Conservation (phyloP, 345 rosid genomes). For the Dovyalis caffra region DNA sequence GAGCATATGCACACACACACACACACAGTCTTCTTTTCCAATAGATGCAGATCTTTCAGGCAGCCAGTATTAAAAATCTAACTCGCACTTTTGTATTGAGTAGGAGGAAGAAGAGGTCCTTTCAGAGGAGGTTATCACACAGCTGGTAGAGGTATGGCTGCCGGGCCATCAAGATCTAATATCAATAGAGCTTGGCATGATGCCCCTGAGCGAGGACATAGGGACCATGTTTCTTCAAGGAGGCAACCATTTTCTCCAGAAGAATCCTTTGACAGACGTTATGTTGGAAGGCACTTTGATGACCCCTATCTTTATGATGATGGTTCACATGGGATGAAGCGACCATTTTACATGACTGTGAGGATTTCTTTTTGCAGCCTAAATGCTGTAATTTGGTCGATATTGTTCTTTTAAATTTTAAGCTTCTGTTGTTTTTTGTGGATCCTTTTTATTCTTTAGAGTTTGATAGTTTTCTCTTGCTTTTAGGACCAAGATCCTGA, state of each 20-base stretch:
- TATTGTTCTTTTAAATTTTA: background rate
- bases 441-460: background rate
- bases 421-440: background rate
- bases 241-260: slow-evolving; percentile 48
- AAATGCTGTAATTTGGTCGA: background rate
- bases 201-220: slow-evolving; percentile 33
- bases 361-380: background rate
- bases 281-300: slow-evolving; percentile 38
- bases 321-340: slow-evolving; percentile 42
- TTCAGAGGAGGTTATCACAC: slow-evolving; percentile 42
- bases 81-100: slow-evolving; percentile 4
- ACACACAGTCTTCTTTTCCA: background rate
- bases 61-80: slow-evolving; percentile 4
- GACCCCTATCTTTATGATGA: slow-evolving; percentile 45
- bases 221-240: slow-evolving; percentile 32
- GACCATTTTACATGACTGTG: slow-evolving; percentile 49
- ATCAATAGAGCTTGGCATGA: slow-evolving; percentile 41
- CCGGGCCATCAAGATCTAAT: slow-evolving; percentile 42
- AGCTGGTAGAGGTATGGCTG: slow-evolving; percentile 28
- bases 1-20: background rate
- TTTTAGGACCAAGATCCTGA: slow-evolving; percentile 50
- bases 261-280: slow-evolving; percentile 41
- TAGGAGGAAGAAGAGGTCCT: slow-evolving; percentile 50
- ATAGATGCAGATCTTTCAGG: background rate
- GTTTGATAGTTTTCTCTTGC: slow-evolving; percentile 10